Conservation (phyloP, 2,329 filamentous ascomycete genomes). For the Neurospora sp. region DNA sequence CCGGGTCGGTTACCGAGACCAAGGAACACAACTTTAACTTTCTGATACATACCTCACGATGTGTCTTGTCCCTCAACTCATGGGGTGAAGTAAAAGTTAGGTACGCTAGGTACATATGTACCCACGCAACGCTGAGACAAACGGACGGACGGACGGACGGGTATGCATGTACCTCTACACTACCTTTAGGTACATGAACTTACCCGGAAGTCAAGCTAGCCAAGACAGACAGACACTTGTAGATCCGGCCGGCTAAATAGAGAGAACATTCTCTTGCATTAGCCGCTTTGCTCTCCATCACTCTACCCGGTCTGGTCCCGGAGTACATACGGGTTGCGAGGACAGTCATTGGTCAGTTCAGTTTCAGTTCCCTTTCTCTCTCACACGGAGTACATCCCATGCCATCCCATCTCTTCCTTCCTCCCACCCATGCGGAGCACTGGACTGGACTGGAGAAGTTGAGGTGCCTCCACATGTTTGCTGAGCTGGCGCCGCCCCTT, state of each 20-base stretch:
- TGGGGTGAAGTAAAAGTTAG: neutral
- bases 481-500: too few relatives aligned
- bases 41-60: too few relatives aligned
- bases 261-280: neutral
- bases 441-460: too few relatives aligned
- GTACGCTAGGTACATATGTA: too few relatives aligned
- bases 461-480: too few relatives aligned
- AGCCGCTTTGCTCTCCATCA: too few relatives aligned
- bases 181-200: neutral
- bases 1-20: neutral
- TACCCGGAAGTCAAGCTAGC: neutral
- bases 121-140: neutral
- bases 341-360: too few relatives aligned
- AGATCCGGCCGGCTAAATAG: neutral
- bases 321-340: too few relatives aligned
- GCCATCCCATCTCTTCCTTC: too few relatives aligned
- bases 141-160: neutral
- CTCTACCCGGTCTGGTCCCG: too few relatives aligned
- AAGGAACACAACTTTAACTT: neutral
- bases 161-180: neutral
- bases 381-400: neutral
- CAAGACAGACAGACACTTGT: neutral
- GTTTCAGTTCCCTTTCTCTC: too few relatives aligned
- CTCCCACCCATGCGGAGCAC: too few relatives aligned
- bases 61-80: neutral